These are phyloP conservation scores for Syzygium syzygioides DNA, from an alignment of 441 rosid genomes.

Conservation along the genomic window DNA sequence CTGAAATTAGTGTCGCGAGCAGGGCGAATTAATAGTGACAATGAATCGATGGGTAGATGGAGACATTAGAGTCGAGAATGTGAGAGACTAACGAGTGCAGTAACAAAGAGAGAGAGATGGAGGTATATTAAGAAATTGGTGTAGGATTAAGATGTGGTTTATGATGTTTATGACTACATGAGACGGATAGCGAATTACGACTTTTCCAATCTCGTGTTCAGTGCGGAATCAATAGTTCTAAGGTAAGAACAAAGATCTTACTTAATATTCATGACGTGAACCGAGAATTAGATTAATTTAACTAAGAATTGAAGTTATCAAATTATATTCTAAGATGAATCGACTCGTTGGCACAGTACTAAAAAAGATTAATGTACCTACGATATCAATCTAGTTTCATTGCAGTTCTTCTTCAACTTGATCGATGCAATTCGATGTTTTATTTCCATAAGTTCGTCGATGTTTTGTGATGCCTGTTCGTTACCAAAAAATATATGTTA, in stretches of 20 bases:
- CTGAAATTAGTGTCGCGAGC: background rate
- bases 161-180: background rate
- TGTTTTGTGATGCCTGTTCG: background rate
- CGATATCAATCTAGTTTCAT: background rate
- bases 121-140: background rate
- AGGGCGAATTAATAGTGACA: accelerated
- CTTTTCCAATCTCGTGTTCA: background rate
- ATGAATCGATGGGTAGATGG: background rate
- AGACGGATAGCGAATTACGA: background rate
- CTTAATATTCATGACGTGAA: background rate
- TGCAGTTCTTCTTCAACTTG: background rate
- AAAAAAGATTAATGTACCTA: background rate
- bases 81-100: background rate
- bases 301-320: no score
- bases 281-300: background rate
- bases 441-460: background rate
- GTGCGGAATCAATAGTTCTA: background rate
- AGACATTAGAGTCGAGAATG: background rate
- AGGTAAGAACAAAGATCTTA: no score
- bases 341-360: background rate
- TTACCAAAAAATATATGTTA: background rate
- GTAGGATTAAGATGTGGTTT: background rate
- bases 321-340: background rate
- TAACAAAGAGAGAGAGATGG: background rate
- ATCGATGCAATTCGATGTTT: background rate